Percentiles rank a stretch among this genome's conserved stretches.
Evolutionary conservation across 495 filamentous ascomycete genomes (phyloP).

Genomic region (Hypomontagnella monticulosa): DNA sequence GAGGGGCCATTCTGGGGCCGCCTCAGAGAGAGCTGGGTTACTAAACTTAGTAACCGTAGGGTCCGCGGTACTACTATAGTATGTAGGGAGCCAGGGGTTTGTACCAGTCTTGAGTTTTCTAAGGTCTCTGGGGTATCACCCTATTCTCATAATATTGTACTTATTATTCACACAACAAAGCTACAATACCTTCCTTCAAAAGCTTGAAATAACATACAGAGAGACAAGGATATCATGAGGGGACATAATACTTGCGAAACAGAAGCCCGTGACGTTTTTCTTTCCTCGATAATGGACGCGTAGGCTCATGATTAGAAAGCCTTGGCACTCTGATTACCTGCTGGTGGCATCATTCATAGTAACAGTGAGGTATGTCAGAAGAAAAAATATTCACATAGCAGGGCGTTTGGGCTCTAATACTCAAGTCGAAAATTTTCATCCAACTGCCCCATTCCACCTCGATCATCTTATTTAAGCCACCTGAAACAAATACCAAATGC

Average conservation of each 20-base stretch:
- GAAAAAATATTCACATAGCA: too few relatives aligned
- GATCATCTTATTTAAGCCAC: too few relatives aligned
- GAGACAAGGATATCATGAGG: background rate
- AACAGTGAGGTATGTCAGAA: too few relatives aligned
- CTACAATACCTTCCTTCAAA: too few relatives aligned
- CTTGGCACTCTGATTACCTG: too few relatives aligned
- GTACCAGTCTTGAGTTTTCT: conserved; percentile 5
- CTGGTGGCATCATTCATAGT: too few relatives aligned
- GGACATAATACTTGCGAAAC: background rate
- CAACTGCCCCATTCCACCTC: too few relatives aligned
- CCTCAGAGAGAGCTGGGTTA: conserved; percentile 18
- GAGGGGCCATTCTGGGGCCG: background rate
- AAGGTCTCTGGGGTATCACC: background rate
- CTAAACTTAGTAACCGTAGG: conserved; percentile 37
- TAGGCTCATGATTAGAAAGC: background rate
- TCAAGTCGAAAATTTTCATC: too few relatives aligned
- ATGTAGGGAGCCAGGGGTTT: conserved; percentile 13
- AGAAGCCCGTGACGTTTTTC: background rate
- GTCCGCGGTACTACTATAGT: conserved; percentile 17
- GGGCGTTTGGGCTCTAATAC: too few relatives aligned
- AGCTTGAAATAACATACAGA: background rate
- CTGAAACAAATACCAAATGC: conserved; percentile 10
- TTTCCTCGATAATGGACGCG: background rate
- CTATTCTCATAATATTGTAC: background rate
- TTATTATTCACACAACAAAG: background rate